Evolutionary conservation across 306 rosid species (phyloP).

Genomic region (Trifolium subterraneum): DNA sequence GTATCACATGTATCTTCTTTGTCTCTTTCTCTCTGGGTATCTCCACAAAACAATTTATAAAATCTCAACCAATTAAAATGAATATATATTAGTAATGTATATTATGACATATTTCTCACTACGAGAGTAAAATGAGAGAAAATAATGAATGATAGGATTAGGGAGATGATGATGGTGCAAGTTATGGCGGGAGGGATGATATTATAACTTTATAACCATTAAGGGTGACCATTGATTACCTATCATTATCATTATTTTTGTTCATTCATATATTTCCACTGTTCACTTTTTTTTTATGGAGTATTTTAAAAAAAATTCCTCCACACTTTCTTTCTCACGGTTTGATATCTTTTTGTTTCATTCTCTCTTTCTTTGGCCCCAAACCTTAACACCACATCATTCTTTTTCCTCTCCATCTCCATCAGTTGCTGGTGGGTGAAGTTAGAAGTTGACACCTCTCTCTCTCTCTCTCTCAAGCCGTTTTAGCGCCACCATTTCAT

Average conservation of each 20-base stretch:
- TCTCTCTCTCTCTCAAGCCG: conserved; percentile 52
- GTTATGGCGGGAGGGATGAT: conserved; percentile 1
- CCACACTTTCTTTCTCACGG: conserved; percentile 41
- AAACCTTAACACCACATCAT: conserved; percentile 36
- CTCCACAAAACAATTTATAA: too few species aligned
- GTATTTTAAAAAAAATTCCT: too few species aligned
- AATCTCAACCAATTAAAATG: too few species aligned
- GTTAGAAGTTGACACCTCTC: conserved; percentile 50
- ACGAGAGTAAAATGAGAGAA: neutral
- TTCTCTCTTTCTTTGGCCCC: conserved; percentile 39
- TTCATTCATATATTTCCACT: conserved; percentile 20
- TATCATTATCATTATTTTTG: conserved; percentile 47
- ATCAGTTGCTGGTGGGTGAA: conserved; percentile 83
- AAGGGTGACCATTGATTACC: conserved; percentile 53
- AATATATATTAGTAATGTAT: neutral
- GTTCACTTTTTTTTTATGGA: neutral
- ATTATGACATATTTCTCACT: neutral
- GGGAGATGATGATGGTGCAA: neutral
- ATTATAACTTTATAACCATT: conserved; percentile 21
- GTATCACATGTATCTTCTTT: too few species aligned
- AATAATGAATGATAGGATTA: neutral
- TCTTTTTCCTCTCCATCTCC: conserved; percentile 54
- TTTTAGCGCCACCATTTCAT: conserved; percentile 72
- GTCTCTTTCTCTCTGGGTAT: too few species aligned
- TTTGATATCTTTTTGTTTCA: conserved; percentile 36